Evolutionary conservation across 176 grass and related monocot species (phyloP).

Genomic region (Cymbopogon citratus): DNA sequence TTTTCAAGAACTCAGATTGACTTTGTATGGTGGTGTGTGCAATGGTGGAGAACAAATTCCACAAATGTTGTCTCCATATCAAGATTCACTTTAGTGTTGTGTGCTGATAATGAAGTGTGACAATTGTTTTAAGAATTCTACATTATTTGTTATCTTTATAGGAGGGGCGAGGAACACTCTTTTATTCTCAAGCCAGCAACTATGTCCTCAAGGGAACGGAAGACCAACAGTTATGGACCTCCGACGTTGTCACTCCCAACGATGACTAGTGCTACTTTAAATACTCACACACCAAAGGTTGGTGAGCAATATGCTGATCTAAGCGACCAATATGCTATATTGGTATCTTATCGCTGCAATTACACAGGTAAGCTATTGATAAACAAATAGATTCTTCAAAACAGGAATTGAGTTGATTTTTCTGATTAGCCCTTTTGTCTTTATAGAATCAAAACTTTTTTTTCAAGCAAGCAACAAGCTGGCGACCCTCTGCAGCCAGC

Average conservation of each 20-base stretch:
- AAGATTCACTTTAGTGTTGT: slow-evolving; percentile 11
- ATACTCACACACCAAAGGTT: slow-evolving; percentile 34
- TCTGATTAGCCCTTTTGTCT: slow-evolving; percentile 35
- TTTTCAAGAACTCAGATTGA: background rate
- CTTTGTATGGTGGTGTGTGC: background rate
- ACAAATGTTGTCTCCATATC: background rate
- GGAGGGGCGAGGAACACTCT: slow-evolving; percentile 89
- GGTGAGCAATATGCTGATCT: slow-evolving; percentile 30
- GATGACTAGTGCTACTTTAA: slow-evolving; percentile 26
- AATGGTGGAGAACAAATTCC: slow-evolving; percentile 18
- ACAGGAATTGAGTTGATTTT: slow-evolving; percentile 6
- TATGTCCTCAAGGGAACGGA: slow-evolving; percentile 45
- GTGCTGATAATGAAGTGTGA: slow-evolving; percentile 1
- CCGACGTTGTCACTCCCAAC: slow-evolving; percentile 35
- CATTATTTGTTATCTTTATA: slow-evolving; percentile 38
- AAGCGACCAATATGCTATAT: slow-evolving; percentile 75
- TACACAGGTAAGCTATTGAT: slow-evolving; percentile 64
- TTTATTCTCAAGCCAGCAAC: slow-evolving; percentile 92
- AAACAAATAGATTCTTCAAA: background rate
- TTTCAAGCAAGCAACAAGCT: slow-evolving; percentile 86
- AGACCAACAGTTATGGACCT: slow-evolving; percentile 37
- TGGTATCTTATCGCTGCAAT: slow-evolving; percentile 90
- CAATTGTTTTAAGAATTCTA: slow-evolving; percentile 8
- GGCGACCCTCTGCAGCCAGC: slow-evolving; percentile 70
- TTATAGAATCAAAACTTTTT: slow-evolving; percentile 94